phyloP scores from a whole-genome alignment of 1,284 basidiomycete genomes.

The Fistulinella cinereoalba region DNA sequence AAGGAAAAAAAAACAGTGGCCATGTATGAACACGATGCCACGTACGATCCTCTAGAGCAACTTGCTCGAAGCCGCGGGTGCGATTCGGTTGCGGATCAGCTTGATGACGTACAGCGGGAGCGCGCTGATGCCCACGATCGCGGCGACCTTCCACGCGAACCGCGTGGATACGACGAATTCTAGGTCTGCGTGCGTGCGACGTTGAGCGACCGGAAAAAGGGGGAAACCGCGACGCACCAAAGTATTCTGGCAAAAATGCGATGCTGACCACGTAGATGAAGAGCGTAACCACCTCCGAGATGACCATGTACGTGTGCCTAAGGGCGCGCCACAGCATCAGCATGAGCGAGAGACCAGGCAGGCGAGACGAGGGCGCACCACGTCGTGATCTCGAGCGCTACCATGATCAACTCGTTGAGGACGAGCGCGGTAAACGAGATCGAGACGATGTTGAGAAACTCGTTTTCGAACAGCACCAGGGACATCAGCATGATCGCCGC shows the following conservation, averaged over 20 bases:
- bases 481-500: slow-evolving; percentile 99
- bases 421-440: slow-evolving; percentile 98
- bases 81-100: slow-evolving; percentile 79
- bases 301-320: slow-evolving; percentile 95
- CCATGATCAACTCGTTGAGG: slow-evolving; percentile 98
- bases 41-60: slow-evolving; percentile 49
- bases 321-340: no score
- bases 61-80: slow-evolving; percentile 95
- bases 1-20: slow-evolving; percentile 12
- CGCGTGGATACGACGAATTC: slow-evolving; percentile 85
- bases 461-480: slow-evolving; percentile 93
- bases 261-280: slow-evolving; percentile 91
- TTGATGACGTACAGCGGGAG: slow-evolving; percentile 93
- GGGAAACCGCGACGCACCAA: slow-evolving; percentile 60
- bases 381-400: slow-evolving; percentile 94
- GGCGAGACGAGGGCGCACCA: slow-evolving; percentile 56
- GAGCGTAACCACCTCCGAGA: slow-evolving; percentile 88
- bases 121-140: slow-evolving; percentile 92
- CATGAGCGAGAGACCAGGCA: background rate
- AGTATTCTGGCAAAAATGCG: slow-evolving; percentile 93
- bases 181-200: slow-evolving; percentile 62
- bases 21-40: slow-evolving; percentile 6
- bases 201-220: background rate
- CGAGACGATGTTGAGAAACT: slow-evolving; percentile 96
- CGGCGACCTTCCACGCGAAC: slow-evolving; percentile 94